These are phyloP conservation scores for Backusella sp. DNA, from an alignment of 192 early-diverging fungal species.

Conservation along the genomic window DNA sequence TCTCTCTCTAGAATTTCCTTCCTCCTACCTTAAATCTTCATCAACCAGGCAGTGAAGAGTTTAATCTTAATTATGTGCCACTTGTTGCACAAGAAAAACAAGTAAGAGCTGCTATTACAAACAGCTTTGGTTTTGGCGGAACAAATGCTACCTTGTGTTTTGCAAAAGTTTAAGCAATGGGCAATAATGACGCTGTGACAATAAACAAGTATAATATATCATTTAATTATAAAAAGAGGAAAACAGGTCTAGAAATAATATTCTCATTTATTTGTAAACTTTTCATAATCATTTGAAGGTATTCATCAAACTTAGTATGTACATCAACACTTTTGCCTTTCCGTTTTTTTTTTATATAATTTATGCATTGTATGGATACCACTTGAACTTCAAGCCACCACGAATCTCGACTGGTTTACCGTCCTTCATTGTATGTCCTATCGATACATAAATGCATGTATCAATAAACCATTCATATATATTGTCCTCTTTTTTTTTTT, in stretches of 20 bases:
- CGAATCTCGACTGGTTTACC: constrained; percentile 21
- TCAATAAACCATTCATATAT: neutral
- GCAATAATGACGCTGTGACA: neutral
- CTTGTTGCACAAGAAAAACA: constrained; percentile 56
- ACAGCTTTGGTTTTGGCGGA: constrained; percentile 93
- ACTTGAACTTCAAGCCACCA: constrained; percentile 18
- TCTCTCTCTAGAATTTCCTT: constrained; percentile 54
- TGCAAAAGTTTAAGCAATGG: constrained; percentile 41
- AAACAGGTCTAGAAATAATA: neutral
- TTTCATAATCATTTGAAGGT: no score
- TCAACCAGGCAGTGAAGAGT: constrained; percentile 58
- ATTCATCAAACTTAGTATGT: neutral
- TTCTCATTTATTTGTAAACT: no score
- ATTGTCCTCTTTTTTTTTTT: neutral
- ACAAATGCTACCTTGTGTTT: constrained; percentile 75
- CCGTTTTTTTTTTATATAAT: neutral
- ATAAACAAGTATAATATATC: neutral
- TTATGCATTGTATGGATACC: neutral
- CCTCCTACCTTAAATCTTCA: constrained; percentile 88
- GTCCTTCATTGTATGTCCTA: constrained; percentile 15
- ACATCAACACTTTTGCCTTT: neutral
- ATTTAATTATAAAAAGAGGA: neutral
- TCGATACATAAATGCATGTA: neutral
- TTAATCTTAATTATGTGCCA: constrained; percentile 84
- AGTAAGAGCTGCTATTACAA: constrained; percentile 72